Evolutionary conservation across 2,329 filamentous ascomycete genomes (phyloP).

Genomic region (Botrytis byssoidea): DNA sequence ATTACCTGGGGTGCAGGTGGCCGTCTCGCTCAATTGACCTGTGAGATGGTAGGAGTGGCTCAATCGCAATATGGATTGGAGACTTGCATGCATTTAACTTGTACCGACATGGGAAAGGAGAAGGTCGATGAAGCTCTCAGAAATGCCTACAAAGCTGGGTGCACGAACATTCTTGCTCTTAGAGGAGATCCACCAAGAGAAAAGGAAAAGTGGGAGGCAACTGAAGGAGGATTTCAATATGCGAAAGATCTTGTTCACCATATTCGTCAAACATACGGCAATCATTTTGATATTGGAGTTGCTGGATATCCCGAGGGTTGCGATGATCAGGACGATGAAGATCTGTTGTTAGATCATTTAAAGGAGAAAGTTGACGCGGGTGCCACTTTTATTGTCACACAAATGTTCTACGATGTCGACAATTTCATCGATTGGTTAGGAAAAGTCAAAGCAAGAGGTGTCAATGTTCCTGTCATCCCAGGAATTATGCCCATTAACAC

Average conservation of each 20-base stretch:
- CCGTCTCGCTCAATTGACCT: constrained; percentile 84
- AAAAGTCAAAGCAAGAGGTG: constrained; percentile 81
- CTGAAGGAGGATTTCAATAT: constrained; percentile 84
- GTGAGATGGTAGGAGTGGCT: constrained; percentile 95
- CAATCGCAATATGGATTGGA: constrained; percentile 95
- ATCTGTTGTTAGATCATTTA: constrained; percentile 81
- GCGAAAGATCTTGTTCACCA: constrained; percentile 81
- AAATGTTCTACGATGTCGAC: constrained; percentile 99
- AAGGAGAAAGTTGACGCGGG: constrained; percentile 97
- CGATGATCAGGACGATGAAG: constrained; percentile 87
- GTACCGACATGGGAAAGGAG: constrained; percentile 93
- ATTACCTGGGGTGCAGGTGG: constrained; percentile 98
- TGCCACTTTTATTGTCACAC: constrained; percentile 90
- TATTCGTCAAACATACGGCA: constrained; percentile 74
- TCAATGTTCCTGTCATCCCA: constrained; percentile 78
- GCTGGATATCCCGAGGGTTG: constrained; percentile 95
- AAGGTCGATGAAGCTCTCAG: constrained; percentile 87
- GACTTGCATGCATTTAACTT: constrained; percentile 98
- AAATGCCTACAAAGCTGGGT: constrained; percentile 89
- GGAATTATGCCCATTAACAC: constrained; percentile 95
- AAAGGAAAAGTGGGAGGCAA: constrained; percentile 88
- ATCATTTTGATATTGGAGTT: constrained; percentile 96
- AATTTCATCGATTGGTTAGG: constrained; percentile 90
- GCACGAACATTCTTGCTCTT: constrained; percentile 94
- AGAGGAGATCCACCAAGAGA: constrained; percentile 92